Percentiles rank a stretch among this genome's conserved stretches.
phyloP scores from a whole-genome alignment of 2,329 filamentous ascomycete species.

The Penicillium nordicum region DNA sequence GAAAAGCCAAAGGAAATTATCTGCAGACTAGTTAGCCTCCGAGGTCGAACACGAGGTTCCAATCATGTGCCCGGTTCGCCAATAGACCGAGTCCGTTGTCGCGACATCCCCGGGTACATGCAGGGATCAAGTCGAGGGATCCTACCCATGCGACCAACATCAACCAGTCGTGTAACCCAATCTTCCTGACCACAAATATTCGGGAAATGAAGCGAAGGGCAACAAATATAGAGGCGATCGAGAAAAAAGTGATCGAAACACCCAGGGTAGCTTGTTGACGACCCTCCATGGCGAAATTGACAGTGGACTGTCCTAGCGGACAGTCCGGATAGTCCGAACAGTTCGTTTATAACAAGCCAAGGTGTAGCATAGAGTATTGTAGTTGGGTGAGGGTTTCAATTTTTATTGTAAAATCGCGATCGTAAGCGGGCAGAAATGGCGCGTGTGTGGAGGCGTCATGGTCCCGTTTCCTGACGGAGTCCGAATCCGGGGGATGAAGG shows the following conservation, averaged over 20 bases:
- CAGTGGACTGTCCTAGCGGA: conserved; percentile 1
- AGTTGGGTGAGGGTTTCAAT: background rate
- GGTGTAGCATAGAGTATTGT: background rate
- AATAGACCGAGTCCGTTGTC: background rate
- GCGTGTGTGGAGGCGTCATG: background rate
- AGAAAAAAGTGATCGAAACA: conserved; percentile 51
- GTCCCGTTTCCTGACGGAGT: conserved; percentile 2
- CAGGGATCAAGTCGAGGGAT: conserved; percentile 7
- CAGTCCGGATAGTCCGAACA: background rate
- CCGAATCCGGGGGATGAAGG: background rate
- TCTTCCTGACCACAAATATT: conserved; percentile 65
- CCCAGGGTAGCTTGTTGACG: conserved; percentile 40
- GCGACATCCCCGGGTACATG: conserved; percentile 11
- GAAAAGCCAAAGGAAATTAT: conserved; percentile 47
- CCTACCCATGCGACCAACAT: conserved; percentile 73
- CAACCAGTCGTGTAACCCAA: conserved; percentile 75
- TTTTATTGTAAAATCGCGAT: background rate
- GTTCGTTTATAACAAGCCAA: background rate
- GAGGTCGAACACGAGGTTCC: conserved; percentile 1
- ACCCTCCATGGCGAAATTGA: conserved; percentile 26
- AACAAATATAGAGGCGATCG: conserved; percentile 71
- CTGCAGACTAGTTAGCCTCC: conserved; percentile 21
- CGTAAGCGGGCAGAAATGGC: background rate
- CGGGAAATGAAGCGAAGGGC: conserved; percentile 69
- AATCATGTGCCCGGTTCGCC: background rate